Conservation (phyloP, 2,329 filamentous ascomycete genomes). For the Chalaropsis thielavioides region DNA sequence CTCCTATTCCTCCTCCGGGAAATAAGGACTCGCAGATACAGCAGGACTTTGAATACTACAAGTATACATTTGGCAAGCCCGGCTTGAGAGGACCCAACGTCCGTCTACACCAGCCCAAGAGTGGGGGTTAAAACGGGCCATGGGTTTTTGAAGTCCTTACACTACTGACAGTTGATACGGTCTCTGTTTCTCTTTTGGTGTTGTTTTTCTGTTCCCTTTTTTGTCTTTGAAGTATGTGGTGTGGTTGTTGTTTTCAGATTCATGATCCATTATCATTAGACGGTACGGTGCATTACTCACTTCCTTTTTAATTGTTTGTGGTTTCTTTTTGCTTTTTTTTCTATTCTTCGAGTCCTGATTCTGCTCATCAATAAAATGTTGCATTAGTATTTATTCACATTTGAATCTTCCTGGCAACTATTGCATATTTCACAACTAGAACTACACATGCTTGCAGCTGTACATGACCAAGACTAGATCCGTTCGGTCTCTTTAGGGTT, state of each 20-base stretch:
- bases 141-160: not conserved
- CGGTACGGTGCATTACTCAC: not conserved
- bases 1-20: slow-evolving; percentile 14
- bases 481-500: not conserved
- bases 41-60: slow-evolving; percentile 17
- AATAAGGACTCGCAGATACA: slow-evolving; percentile 14
- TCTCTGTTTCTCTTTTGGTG: not conserved
- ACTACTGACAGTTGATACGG: not conserved
- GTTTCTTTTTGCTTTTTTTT: not conserved
- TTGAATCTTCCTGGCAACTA: too few relatives aligned
- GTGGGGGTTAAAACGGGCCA: not conserved
- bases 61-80: slow-evolving; percentile 14
- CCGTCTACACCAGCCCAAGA: not conserved
- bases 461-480: too few relatives aligned
- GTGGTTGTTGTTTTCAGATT: not conserved
- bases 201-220: not conserved
- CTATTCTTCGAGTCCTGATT: not conserved
- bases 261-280: not conserved
- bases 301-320: not conserved
- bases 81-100: slow-evolving; percentile 2
- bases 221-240: not conserved
- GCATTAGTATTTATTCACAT: not conserved
- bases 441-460: not conserved
- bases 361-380: not conserved
- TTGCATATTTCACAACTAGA: not conserved